Conservation (phyloP, 106 monocot species). For the Platanthera guangdongensis region DNA sequence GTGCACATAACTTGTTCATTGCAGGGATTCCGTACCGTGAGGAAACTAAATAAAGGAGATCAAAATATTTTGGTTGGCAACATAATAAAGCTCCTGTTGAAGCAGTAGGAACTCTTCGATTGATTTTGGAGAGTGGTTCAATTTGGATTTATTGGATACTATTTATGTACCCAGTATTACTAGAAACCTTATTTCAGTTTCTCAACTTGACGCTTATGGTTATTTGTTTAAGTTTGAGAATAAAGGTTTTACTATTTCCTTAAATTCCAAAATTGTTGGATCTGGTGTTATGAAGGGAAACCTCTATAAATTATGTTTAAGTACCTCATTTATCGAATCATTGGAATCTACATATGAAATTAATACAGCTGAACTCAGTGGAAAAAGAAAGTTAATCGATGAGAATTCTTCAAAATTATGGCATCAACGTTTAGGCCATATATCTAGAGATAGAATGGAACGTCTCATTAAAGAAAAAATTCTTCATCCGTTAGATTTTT, state of each 20-base stretch:
- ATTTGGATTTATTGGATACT: slow-evolving; percentile 8
- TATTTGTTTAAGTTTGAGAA: neutral
- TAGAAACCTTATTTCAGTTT: slow-evolving; percentile 7
- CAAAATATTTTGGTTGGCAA: neutral
- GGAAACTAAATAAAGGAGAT: neutral
- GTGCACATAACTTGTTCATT: slow-evolving; percentile 3
- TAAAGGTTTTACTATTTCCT: too few species aligned
- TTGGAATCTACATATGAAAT: neutral
- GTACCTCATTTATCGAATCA: neutral
- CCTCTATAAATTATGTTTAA: neutral
- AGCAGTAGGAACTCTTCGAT: neutral
- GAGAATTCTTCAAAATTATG: neutral
- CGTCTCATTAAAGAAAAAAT: neutral
- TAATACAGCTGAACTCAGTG: neutral
- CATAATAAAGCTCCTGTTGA: neutral
- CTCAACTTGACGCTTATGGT: slow-evolving; percentile 7
- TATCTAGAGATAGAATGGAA: neutral
- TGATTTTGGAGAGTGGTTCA: neutral
- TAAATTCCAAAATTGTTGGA: neutral
- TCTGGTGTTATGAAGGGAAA: neutral
- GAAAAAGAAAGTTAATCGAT: neutral
- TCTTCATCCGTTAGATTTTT: neutral
- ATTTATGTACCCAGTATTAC: slow-evolving; percentile 9
- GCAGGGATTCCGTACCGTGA: neutral
- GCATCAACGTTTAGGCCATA: neutral